Evolutionary conservation across 208 protist species (phyloP).

Genomic region (Porcisia hertigi): DNA sequence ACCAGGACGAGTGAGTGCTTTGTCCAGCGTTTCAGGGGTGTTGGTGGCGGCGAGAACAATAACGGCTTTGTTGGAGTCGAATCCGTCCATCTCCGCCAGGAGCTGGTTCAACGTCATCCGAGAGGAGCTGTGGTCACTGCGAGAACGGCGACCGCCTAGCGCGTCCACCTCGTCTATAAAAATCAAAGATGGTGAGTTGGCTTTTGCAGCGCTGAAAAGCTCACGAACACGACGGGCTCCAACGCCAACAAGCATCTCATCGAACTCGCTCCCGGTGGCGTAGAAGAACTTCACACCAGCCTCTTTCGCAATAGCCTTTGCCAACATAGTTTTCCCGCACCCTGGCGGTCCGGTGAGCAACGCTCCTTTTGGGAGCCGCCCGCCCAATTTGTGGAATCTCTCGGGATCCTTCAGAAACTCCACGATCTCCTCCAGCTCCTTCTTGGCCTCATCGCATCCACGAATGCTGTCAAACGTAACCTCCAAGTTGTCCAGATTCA

Average conservation of each 20-base stretch:
- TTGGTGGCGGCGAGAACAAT: conserved; percentile 98
- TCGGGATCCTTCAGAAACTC: conserved; percentile 95
- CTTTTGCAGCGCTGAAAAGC: conserved; percentile 95
- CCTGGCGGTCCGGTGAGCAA: conserved; percentile 98
- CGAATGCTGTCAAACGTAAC: conserved; percentile 88
- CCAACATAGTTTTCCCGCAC: conserved; percentile 96
- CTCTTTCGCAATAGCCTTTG: conserved; percentile 93
- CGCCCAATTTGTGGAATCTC: conserved; percentile 94
- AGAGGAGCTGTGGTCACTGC: conserved; percentile 66
- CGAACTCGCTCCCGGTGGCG: conserved; percentile 94
- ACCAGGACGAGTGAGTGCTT: conserved; percentile 92
- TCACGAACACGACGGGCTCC: conserved; percentile 94
- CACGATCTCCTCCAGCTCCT: conserved; percentile 92
- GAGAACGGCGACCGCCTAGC: conserved; percentile 85
- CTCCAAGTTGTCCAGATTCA: conserved; percentile 78
- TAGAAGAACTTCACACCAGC: conserved; percentile 97
- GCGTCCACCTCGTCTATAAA: conserved; percentile 99
- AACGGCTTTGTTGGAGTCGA: conserved; percentile 90
- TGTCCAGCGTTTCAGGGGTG: conserved; percentile 95
- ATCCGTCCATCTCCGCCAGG: conserved; percentile 97
- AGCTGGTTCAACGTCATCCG: conserved; percentile 98
- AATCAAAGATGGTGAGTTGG: conserved; percentile 94
- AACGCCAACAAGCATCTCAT: conserved; percentile 98
- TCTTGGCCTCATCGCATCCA: conserved; percentile 92
- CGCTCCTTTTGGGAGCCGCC: conserved; percentile 95